phyloP scores from a whole-genome alignment of 352 stramenopile species.

The Phytopythium boreale region DNA sequence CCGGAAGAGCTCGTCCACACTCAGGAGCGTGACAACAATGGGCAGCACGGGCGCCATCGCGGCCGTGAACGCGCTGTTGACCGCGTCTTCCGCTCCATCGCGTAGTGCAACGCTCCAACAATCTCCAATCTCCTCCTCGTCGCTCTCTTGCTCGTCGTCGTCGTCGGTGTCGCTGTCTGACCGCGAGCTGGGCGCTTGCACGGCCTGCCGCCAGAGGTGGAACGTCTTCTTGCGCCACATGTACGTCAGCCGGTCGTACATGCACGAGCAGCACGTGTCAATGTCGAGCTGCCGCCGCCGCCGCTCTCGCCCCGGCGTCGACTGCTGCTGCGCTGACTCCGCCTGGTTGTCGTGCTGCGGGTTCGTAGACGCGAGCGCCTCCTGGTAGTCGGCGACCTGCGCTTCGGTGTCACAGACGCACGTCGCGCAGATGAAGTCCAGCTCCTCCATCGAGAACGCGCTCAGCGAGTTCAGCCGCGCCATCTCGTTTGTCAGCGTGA shows the following conservation, averaged over 20 bases:
- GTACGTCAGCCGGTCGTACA: conserved; percentile 68
- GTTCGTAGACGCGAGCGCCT: conserved; percentile 10
- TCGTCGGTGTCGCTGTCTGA: neutral
- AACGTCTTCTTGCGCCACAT: conserved; percentile 81
- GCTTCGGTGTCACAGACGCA: conserved; percentile 53
- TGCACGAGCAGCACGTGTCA: conserved; percentile 59
- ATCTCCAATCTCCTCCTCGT: neutral
- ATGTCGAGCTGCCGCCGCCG: conserved; percentile 7
- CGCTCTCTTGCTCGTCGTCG: neutral
- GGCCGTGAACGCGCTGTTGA: neutral
- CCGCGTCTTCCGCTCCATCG: neutral
- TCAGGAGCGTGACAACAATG: conserved; percentile 39
- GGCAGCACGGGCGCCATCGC: conserved; percentile 41
- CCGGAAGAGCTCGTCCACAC: conserved; percentile 50
- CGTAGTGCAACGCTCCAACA: neutral
- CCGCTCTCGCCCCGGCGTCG: conserved; percentile 3
- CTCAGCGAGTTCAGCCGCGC: conserved; percentile 17
- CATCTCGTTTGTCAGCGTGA: neutral
- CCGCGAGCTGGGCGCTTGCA: conserved; percentile 11
- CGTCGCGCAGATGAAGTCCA: conserved; percentile 56
- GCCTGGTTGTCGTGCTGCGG: neutral
- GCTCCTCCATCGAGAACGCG: conserved; percentile 47
- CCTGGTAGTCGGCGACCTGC: conserved; percentile 30
- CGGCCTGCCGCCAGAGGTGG: conserved; percentile 59
- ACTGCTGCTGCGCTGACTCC: neutral